phyloP scores from a whole-genome alignment of 2,329 filamentous ascomycete species.

The Tolypocladium paradoxum region DNA sequence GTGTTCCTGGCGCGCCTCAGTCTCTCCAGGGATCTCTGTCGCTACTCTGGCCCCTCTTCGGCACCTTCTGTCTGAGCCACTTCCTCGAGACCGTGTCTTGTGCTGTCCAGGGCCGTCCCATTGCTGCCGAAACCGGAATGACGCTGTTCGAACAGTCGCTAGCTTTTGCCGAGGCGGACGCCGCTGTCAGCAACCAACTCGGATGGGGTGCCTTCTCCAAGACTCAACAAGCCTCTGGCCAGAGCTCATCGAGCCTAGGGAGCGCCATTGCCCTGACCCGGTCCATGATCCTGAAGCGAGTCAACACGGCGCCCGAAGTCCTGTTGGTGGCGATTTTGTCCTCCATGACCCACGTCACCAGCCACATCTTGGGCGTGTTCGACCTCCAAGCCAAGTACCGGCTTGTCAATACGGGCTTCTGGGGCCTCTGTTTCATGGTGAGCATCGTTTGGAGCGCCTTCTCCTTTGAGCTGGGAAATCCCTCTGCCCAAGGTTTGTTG shows the following conservation, averaged over 20 bases:
- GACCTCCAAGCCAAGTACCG: slow-evolving; percentile 69
- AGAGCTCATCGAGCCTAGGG: slow-evolving; percentile 10
- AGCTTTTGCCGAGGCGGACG: slow-evolving; percentile 91
- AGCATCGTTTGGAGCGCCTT: slow-evolving; percentile 70
- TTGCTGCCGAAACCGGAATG: slow-evolving; percentile 85
- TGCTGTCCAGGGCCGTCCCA: slow-evolving; percentile 71
- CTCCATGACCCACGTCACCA: slow-evolving; percentile 76
- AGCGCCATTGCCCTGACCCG: slow-evolving; percentile 40
- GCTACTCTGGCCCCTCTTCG: slow-evolving; percentile 63
- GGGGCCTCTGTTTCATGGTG: slow-evolving; percentile 82
- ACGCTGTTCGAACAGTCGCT: slow-evolving; percentile 93
- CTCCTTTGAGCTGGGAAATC: slow-evolving; percentile 49
- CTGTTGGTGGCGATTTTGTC: slow-evolving; percentile 82
- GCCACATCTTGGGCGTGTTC: slow-evolving; percentile 70
- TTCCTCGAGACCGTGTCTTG: slow-evolving; percentile 84
- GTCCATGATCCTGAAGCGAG: slow-evolving; percentile 61
- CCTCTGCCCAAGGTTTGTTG: slow-evolving; percentile 55
- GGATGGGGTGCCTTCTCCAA: slow-evolving; percentile 56
- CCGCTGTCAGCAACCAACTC: slow-evolving; percentile 70
- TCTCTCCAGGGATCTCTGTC: slow-evolving; percentile 68
- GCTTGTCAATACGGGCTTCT: slow-evolving; percentile 79
- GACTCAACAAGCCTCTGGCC: slow-evolving; percentile 26
- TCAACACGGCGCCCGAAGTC: slow-evolving; percentile 85
- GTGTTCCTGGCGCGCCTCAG: slow-evolving; percentile 35
- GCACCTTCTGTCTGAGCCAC: slow-evolving; percentile 62